phyloP scores from a whole-genome alignment of 805 yeast genomes.

The Komagataella kurtzmanii region DNA sequence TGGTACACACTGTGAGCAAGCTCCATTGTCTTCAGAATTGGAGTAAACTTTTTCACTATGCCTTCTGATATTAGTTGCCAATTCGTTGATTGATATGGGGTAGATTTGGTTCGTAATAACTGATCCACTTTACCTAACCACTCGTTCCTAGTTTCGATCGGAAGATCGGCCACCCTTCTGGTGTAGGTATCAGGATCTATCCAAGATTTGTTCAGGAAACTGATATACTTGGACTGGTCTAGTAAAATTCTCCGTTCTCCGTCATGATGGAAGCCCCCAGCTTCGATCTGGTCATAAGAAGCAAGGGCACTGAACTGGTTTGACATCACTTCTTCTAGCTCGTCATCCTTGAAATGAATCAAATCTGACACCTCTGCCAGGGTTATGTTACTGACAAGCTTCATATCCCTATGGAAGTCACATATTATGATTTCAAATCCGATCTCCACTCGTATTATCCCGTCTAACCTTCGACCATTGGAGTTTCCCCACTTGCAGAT shows the following conservation, averaged over 20 bases:
- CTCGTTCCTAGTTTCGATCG: conserved; percentile 18
- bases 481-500: conserved; percentile 45
- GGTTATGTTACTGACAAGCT: conserved; percentile 30
- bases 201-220: conserved; percentile 38
- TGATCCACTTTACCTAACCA: conserved; percentile 22
- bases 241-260: conserved; percentile 34
- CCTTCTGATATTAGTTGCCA: conserved; percentile 42
- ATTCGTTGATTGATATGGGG: conserved; percentile 29
- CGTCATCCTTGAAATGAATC: conserved; percentile 23
- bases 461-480: conserved; percentile 32
- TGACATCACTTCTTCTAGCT: conserved; percentile 10
- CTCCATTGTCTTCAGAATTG: conserved; percentile 18
- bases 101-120: conserved; percentile 15
- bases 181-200: conserved; percentile 33
- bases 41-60: conserved; percentile 40
- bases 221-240: conserved; percentile 38
- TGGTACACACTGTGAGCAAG: neutral
- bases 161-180: conserved; percentile 22
- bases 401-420: conserved; percentile 33
- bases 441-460: conserved; percentile 41
- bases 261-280: conserved; percentile 32
- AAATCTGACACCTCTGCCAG: conserved; percentile 21
- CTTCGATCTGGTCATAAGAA: conserved; percentile 29
- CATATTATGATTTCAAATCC: conserved; percentile 53
- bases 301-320: conserved; percentile 17